Base-by-base conservation (phyloP, 306 rosid species). In the Quercus variabilis region DNA sequence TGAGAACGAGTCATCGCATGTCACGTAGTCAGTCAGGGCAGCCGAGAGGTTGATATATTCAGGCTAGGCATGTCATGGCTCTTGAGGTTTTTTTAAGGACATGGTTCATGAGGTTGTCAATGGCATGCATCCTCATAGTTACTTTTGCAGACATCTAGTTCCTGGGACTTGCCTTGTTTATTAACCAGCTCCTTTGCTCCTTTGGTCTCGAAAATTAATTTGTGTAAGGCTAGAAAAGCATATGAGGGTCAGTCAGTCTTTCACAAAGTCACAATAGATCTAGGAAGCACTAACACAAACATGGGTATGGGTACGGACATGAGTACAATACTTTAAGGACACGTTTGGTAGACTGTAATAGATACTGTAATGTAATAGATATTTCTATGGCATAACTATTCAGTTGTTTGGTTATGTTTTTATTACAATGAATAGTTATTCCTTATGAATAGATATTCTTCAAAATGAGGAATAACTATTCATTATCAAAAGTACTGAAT, bases 41-140 rank as follows among this genome's bases (percentile, higher is more conserved):
- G 70, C 46, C 21, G 70, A 17, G 13, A 64, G 70, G 70, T 30
- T 64, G 70, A 30, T 31, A 10, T 64, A 41, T 41, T 64, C 8
- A 64, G 70, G 21, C 70, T 30, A 41, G 70, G 43, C 13, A 5
- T n/a, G 76, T 78, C 86, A 1, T 19, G 3, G 13, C 26, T 41
- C 73, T 33, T 33, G n/a, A 82, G 46, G 56, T 35, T 19, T 9
- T 9, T 19, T 6, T 20, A 65, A 28, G 63, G 46, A 38, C 82
- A 18, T 4, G 46, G 46, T 3, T 30, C 31, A 49, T 3, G 19
- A 78, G 76, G 68, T 75, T 14, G 54, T 19, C 8, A 21, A 78
- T 1, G 59, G 82, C 86, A 6, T 57, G 46, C 46, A 41, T 41
- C 57, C 5, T 67, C 52, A 31, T 26, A 78, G 33, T 35, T 74